phyloP scores from a whole-genome alignment of 164 flowering plant species.

The Sedum album region DNA sequence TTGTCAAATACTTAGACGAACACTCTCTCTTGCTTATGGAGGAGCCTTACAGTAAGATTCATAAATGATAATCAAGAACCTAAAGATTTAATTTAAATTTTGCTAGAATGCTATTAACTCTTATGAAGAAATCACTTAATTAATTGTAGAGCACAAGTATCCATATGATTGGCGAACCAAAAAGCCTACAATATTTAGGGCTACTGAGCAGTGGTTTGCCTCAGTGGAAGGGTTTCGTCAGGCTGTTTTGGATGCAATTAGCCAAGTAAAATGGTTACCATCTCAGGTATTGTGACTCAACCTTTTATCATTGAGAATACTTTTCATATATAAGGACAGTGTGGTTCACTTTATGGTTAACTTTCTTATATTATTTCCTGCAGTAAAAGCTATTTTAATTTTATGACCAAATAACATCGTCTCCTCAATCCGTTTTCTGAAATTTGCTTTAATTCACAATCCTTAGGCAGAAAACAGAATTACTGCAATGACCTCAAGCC shows the following conservation, averaged over 20 bases:
- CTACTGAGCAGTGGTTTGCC: slow-evolving; percentile 99
- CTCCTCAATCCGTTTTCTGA: background rate
- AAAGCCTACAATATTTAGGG: slow-evolving; percentile 97
- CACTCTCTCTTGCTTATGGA: slow-evolving; percentile 56
- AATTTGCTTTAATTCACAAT: background rate
- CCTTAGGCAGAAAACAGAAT: slow-evolving; percentile 83
- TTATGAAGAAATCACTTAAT: background rate
- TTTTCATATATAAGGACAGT: background rate
- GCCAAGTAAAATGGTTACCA: slow-evolving; percentile 76
- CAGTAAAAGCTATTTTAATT: no score
- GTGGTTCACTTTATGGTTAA: no score
- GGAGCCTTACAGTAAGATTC: slow-evolving; percentile 77
- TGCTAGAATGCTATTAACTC: background rate
- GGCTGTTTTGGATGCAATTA: slow-evolving; percentile 76
- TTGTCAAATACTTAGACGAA: slow-evolving; percentile 66
- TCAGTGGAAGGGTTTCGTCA: slow-evolving; percentile 92
- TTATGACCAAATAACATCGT: background rate
- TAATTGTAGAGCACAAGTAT: slow-evolving; percentile 73
- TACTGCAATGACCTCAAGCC: slow-evolving; percentile 80
- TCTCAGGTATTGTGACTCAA: slow-evolving; percentile 46
- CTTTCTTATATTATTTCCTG: no score
- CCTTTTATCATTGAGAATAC: background rate
- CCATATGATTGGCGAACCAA: slow-evolving; percentile 99
- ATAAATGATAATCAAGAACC: background rate
- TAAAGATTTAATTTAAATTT: background rate